These are phyloP conservation scores for Claviceps lovelessii DNA, from an alignment of 2,329 filamentous ascomycete species.

Conservation along the genomic window DNA sequence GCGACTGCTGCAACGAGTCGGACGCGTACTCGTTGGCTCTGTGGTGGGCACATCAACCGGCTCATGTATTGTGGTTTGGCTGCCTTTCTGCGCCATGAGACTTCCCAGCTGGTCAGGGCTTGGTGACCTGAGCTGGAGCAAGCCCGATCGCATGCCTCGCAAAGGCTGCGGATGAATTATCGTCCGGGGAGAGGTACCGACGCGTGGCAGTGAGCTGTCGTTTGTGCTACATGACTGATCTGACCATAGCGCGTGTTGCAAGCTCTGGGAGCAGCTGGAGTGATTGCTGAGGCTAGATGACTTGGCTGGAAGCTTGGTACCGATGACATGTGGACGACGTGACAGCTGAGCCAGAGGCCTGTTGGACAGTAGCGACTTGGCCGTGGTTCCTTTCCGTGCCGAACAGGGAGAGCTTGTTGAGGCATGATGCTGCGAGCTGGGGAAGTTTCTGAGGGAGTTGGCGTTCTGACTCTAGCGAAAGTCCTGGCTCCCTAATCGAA, in stretches of 20 bases:
- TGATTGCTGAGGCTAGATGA: slow-evolving; percentile 4
- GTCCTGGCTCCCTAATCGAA: slow-evolving; percentile 16
- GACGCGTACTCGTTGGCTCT: not conserved
- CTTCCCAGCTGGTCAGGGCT: slow-evolving; percentile 1
- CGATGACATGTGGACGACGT: not conserved
- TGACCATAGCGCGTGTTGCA: slow-evolving; percentile 2
- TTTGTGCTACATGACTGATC: slow-evolving; percentile 5
- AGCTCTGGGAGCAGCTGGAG: slow-evolving; percentile 3
- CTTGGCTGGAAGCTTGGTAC: not conserved
- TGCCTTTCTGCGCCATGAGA: slow-evolving; percentile 1
- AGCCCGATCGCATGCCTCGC: slow-evolving; percentile 1
- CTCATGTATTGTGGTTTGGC: not conserved
- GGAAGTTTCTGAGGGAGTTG: slow-evolving; percentile 4
- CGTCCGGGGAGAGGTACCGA: not conserved
- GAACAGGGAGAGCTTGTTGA: not conserved
- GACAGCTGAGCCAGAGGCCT: not conserved
- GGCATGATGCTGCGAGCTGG: not conserved
- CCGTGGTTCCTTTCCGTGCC: not conserved
- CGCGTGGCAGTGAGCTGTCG: slow-evolving; percentile 1
- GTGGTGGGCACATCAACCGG: not conserved
- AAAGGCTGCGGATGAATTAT: slow-evolving; percentile 14
- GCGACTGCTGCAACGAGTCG: not conserved
- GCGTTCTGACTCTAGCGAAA: slow-evolving; percentile 15
- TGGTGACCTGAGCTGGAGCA: slow-evolving; percentile 3
- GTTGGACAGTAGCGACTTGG: not conserved